A percentile compares a stretch with the other conserved stretches of the same genome.
Evolutionary conservation across 148 eudicot species (phyloP).

Genomic region (Cornus florida): DNA sequence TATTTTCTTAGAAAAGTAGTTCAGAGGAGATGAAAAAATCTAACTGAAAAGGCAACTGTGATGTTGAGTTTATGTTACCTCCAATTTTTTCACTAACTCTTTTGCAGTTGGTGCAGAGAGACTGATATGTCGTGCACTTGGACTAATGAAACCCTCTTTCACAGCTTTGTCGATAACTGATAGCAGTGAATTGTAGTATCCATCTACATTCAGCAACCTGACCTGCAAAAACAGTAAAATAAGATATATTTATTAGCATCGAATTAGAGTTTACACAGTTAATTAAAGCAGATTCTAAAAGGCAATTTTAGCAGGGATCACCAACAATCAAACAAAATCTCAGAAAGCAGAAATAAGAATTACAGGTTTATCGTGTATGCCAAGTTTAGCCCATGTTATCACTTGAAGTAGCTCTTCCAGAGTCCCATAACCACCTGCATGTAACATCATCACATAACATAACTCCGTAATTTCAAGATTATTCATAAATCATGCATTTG

Average conservation of each 20-base stretch:
- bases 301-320: not conserved
- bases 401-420: conserved; percentile 86
- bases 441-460: too few relatives aligned
- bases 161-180: conserved; percentile 90
- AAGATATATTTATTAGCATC: not conserved
- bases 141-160: conserved; percentile 86
- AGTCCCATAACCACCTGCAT: conserved; percentile 89
- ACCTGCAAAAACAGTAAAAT: conserved; percentile 39
- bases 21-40: not conserved
- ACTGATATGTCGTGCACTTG: conserved; percentile 74
- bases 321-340: not conserved
- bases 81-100: conserved; percentile 70
- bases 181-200: conserved; percentile 74
- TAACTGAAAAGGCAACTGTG: too few relatives aligned
- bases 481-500: not conserved
- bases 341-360: not conserved
- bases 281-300: not conserved
- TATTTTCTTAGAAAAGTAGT: too few relatives aligned
- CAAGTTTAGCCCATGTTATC: conserved; percentile 93
- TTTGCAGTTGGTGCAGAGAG: conserved; percentile 79
- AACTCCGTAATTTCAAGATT: not conserved
- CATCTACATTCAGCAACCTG: conserved; percentile 87
- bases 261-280: not conserved
- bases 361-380: conserved; percentile 94
- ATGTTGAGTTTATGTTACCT: conserved; percentile 37